Evolutionary conservation across 371 early-diverging fungal genomes (phyloP).

Genomic region (Mucor lusitanicus): DNA sequence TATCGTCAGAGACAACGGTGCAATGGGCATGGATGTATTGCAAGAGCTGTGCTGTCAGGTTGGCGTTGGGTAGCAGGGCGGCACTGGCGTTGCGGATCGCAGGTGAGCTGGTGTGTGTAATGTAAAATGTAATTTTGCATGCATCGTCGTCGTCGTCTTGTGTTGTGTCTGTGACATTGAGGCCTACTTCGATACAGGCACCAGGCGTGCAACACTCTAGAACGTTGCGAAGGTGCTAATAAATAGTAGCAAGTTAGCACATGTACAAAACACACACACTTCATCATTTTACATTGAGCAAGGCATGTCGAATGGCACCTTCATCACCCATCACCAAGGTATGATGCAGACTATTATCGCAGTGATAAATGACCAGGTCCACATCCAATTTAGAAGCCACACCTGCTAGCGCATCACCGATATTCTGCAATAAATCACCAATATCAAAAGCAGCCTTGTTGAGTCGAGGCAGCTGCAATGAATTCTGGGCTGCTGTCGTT

Average conservation of each 20-base stretch:
- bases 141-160: slow-evolving; percentile 11
- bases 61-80: slow-evolving; percentile 46
- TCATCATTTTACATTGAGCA: slow-evolving; percentile 46
- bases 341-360: slow-evolving; percentile 51
- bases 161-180: slow-evolving; percentile 29
- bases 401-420: slow-evolving; percentile 61
- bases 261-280: no score
- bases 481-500: no score
- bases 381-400: slow-evolving; percentile 52
- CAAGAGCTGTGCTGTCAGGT: slow-evolving; percentile 54
- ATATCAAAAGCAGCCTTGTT: slow-evolving; percentile 45
- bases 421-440: slow-evolving; percentile 55
- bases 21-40: slow-evolving; percentile 50
- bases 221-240: slow-evolving; percentile 57
- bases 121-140: slow-evolving; percentile 49
- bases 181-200: slow-evolving; percentile 61
- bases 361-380: slow-evolving; percentile 57
- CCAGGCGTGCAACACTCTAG: slow-evolving; percentile 60
- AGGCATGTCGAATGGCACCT: slow-evolving; percentile 52
- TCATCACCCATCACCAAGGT: slow-evolving; percentile 54
- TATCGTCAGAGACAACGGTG: slow-evolving; percentile 28
- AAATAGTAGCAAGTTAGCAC: background rate
- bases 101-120: slow-evolving; percentile 49
- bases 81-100: slow-evolving; percentile 27
- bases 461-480: background rate